Conservation (phyloP, 2,329 filamentous ascomycete genomes). For the Pseudocercospora macadamiae region DNA sequence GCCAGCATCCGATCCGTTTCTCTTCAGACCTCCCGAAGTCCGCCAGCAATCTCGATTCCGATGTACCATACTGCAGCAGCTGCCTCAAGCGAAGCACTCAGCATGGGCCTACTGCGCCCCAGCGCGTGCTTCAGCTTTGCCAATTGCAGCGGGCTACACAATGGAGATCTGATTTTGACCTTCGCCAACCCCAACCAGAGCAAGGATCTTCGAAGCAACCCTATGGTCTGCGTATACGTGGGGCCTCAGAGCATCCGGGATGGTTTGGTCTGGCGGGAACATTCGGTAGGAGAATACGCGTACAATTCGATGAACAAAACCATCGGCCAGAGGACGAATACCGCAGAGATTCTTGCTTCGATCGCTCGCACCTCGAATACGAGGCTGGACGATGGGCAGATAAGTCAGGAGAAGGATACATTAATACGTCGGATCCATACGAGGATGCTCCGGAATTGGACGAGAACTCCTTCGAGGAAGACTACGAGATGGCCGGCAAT, state of each 20-base stretch:
- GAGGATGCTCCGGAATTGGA: not conserved
- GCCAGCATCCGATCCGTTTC: not conserved
- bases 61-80: not conserved
- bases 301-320: conserved; percentile 4
- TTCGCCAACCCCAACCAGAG: not conserved
- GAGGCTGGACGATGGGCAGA: conserved; percentile 5
- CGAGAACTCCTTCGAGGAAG: not conserved
- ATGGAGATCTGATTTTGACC: not conserved
- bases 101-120: not conserved
- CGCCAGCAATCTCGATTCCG: not conserved
- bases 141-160: not conserved
- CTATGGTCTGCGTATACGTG: not conserved
- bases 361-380: not conserved
- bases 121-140: not conserved
- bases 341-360: not conserved
- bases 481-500: not conserved
- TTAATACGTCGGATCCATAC: not conserved
- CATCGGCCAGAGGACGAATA: conserved; percentile 7
- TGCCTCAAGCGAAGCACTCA: not conserved
- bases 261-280: not conserved
- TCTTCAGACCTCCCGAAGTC: not conserved
- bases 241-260: not conserved
- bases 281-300: not conserved
- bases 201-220: not conserved
- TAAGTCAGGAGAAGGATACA: not conserved